Percentiles rank a stretch among this genome's conserved stretches.
Conservation (phyloP, 2,329 filamentous ascomycete species). For the Penicillium sp. region DNA sequence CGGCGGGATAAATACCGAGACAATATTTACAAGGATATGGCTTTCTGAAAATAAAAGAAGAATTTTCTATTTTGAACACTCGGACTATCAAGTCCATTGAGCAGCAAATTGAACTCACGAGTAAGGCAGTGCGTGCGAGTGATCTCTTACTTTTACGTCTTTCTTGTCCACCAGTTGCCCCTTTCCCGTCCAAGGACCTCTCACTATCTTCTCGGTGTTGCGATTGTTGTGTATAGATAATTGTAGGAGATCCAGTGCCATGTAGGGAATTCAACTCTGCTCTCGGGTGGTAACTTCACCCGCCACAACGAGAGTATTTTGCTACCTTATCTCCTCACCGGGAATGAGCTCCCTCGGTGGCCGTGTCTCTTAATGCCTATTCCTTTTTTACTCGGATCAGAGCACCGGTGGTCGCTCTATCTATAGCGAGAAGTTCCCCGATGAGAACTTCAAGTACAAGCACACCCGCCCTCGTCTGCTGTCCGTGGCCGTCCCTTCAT, state of each 20-base stretch:
- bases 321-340: no score
- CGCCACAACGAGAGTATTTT: no score
- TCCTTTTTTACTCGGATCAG: no score
- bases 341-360: no score
- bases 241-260: background rate
- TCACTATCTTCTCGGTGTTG: background rate
- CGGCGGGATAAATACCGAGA: conserved; percentile 17
- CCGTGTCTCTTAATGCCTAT: no score
- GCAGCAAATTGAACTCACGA: background rate
- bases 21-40: background rate
- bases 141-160: background rate
- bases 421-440: no score
- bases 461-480: background rate
- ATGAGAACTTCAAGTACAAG: background rate
- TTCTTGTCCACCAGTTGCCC: background rate
- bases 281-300: background rate
- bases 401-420: no score
- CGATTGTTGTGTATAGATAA: background rate
- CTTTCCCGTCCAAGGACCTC: background rate
- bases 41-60: conserved; percentile 4
- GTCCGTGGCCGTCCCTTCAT: no score
- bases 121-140: background rate
- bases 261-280: background rate
- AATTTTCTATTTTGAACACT: background rate
- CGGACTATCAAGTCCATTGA: background rate